Conservation (phyloP, 176 grass and related monocot species). For the Thinopyrum elongatum region DNA sequence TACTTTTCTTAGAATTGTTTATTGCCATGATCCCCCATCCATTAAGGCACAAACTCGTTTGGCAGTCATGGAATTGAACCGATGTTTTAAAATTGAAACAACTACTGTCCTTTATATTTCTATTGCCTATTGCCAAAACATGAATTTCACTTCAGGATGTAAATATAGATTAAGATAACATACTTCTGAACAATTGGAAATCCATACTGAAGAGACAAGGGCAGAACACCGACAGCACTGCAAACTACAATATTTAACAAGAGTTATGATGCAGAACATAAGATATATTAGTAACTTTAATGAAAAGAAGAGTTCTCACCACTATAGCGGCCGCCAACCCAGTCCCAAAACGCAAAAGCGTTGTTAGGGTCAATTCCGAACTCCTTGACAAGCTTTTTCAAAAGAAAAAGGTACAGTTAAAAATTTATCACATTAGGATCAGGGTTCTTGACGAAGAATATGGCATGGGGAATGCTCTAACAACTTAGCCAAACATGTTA, state of each 20-base stretch:
- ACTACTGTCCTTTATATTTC: background rate
- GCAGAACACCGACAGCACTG: constrained; percentile 96
- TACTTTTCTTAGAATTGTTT: background rate
- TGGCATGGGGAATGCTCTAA: background rate
- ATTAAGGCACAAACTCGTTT: background rate
- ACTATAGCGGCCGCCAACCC: constrained; percentile 98
- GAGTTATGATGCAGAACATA: constrained; percentile 23
- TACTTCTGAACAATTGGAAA: constrained; percentile 95
- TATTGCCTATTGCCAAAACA: background rate
- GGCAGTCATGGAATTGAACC: background rate
- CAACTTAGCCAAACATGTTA: background rate
- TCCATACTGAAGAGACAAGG: constrained; percentile 95
- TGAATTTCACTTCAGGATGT: background rate
- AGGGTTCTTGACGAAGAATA: background rate
- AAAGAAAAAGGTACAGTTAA: constrained; percentile 27
- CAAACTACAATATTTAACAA: constrained; percentile 64
- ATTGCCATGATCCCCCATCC: background rate
- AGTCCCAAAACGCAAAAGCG: constrained; percentile 98
- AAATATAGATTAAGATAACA: constrained; percentile 41
- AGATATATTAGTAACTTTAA: background rate
- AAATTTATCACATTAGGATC: constrained; percentile 20
- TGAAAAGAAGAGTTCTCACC: constrained; percentile 51
- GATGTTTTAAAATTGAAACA: constrained; percentile 1
- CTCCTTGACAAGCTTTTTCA: constrained; percentile 80
- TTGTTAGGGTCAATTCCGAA: constrained; percentile 96